A percentile compares a stretch with the other conserved stretches of the same genome.
Evolutionary conservation across 1,139 yeast species (phyloP).

Genomic region (Kluyveromyces sp.): DNA sequence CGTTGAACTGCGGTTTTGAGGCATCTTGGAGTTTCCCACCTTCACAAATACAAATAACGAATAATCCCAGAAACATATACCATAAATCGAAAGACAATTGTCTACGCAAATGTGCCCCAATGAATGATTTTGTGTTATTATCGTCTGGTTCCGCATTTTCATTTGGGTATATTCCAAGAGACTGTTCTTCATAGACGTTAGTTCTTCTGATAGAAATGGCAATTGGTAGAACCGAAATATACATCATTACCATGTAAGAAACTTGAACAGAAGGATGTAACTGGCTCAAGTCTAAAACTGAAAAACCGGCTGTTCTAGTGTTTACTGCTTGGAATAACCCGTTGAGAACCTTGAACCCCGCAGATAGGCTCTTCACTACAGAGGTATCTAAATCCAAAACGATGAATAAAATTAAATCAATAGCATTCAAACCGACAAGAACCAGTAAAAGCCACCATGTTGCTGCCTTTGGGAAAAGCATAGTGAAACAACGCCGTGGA

Average conservation of each 20-base stretch:
- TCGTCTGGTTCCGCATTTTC: constrained; percentile 18
- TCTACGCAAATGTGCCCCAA: constrained; percentile 82
- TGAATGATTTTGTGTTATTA: constrained; percentile 42
- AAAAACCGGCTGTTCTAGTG: constrained; percentile 90
- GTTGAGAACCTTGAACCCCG: constrained; percentile 63
- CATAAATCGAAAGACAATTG: constrained; percentile 93
- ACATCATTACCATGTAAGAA: constrained; percentile 94
- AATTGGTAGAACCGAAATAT: constrained; percentile 88
- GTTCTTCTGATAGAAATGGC: constrained; percentile 96
- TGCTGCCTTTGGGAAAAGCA: constrained; percentile 83
- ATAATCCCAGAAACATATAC: constrained; percentile 82
- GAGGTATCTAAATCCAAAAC: constrained; percentile 59
- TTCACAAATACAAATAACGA: constrained; percentile 81
- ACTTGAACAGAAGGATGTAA: constrained; percentile 91
- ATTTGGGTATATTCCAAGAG: constrained; percentile 67
- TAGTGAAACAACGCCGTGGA: constrained; percentile 93
- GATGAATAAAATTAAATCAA: constrained; percentile 73
- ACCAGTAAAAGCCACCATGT: constrained; percentile 91
- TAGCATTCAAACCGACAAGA: constrained; percentile 59
- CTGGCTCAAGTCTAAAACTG: constrained; percentile 57
- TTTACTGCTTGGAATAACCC: constrained; percentile 89
- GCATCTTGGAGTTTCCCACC: constrained; percentile 48
- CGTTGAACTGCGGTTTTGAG: constrained; percentile 45
- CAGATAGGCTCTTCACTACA: constrained; percentile 43
- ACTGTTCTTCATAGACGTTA: constrained; percentile 94